Evolutionary conservation across 148 eudicot species (phyloP).

Genomic region (Euryodendron excelsum): DNA sequence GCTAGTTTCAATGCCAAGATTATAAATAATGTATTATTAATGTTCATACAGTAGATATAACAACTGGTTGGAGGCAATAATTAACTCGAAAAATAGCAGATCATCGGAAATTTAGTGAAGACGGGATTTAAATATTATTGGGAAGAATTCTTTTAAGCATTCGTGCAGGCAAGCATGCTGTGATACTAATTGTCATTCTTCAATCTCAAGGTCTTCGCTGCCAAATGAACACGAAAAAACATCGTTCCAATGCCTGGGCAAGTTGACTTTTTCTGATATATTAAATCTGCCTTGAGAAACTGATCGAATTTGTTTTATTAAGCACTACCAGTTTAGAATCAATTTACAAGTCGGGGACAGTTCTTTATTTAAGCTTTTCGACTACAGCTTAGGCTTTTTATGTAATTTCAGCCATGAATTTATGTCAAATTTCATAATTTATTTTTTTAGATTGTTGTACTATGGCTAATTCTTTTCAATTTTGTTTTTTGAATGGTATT

Average conservation of each 20-base stretch:
- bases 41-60: neutral
- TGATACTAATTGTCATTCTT: no score
- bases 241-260: conserved; percentile 11
- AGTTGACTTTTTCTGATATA: conserved; percentile 15
- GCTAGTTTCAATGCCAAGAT: neutral
- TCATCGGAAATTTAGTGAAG: neutral
- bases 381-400: neutral
- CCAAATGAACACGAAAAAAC: conserved; percentile 12
- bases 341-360: neutral
- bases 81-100: neutral
- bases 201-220: conserved; percentile 17
- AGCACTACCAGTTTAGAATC: neutral
- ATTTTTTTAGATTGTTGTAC: neutral
- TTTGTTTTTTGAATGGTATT: no score
- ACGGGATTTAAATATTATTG: neutral
- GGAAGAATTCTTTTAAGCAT: neutral
- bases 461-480: no score
- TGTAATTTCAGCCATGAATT: neutral
- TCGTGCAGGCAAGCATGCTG: conserved; percentile 3
- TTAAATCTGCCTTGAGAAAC: neutral
- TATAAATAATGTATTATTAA: neutral
- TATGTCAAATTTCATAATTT: neutral
- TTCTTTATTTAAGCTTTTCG: neutral
- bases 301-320: neutral
- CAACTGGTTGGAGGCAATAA: no score